Conservation (phyloP, 495 filamentous ascomycete species). For the Symbiotaphrina buchneri region DNA sequence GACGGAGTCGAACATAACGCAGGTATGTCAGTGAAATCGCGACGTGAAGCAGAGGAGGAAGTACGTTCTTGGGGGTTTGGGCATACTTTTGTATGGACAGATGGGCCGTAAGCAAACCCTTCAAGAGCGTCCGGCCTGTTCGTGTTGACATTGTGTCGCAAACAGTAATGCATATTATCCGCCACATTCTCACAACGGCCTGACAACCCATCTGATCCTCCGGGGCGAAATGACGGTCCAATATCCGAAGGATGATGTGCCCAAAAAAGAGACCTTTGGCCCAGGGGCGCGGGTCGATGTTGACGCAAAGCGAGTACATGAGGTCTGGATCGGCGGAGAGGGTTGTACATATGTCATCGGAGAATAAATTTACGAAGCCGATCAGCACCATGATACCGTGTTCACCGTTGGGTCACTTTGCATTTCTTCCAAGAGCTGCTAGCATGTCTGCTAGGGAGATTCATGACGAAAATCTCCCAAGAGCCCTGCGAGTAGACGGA, state of each 20-base stretch:
- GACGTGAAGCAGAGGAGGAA: conserved; percentile 25
- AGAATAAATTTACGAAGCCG: conserved; percentile 36
- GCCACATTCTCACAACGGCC: conserved; percentile 44
- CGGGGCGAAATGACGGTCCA: conserved; percentile 45
- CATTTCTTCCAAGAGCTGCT: too few species aligned
- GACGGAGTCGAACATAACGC: too few species aligned
- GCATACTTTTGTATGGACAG: conserved; percentile 63
- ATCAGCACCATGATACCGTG: too few species aligned
- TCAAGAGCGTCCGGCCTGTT: background rate
- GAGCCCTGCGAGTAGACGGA: too few species aligned
- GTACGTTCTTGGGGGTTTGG: conserved; percentile 58
- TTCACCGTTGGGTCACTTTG: too few species aligned
- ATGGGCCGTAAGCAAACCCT: conserved; percentile 33
- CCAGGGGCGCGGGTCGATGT: conserved; percentile 56
- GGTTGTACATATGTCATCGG: conserved; percentile 81
- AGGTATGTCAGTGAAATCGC: background rate
- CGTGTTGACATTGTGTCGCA: background rate
- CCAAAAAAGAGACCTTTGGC: conserved; percentile 42
- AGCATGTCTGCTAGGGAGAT: too few species aligned
- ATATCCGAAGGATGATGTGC: conserved; percentile 41
- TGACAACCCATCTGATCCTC: conserved; percentile 62
- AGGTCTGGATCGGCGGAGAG: conserved; percentile 60
- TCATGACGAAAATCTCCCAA: too few species aligned
- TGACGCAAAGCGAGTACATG: conserved; percentile 43
- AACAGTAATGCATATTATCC: conserved; percentile 45